phyloP scores from a whole-genome alignment of 2,329 filamentous ascomycete genomes.

The Xylariaceae sp. region DNA sequence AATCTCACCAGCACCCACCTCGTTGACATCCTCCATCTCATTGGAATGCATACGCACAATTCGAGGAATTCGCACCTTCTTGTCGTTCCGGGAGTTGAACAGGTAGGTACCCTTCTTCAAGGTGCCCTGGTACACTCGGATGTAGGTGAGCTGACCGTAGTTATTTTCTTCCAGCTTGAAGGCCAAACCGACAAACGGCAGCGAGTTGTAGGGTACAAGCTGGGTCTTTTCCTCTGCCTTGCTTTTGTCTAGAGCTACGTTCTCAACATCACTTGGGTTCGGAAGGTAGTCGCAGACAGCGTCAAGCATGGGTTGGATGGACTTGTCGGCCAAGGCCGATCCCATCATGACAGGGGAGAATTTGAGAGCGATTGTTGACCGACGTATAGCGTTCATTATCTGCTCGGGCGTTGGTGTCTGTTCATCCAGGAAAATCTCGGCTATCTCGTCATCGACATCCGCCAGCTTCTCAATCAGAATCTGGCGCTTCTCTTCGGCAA shows the following conservation, averaged over 20 bases:
- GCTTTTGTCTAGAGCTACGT: slow-evolving; percentile 84
- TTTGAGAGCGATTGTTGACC: slow-evolving; percentile 85
- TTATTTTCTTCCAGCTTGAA: slow-evolving; percentile 99
- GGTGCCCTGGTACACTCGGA: slow-evolving; percentile 95
- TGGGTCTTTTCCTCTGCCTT: slow-evolving; percentile 81
- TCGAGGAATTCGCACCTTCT: slow-evolving; percentile 94
- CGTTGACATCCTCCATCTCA: slow-evolving; percentile 95
- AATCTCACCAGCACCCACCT: slow-evolving; percentile 95
- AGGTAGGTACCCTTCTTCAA: slow-evolving; percentile 88
- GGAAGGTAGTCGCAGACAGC: slow-evolving; percentile 96
- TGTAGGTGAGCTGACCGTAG: slow-evolving; percentile 97
- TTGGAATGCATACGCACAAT: slow-evolving; percentile 99
- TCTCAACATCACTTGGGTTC: slow-evolving; percentile 87
- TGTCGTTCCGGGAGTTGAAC: slow-evolving; percentile 91
- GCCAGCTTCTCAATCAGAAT: slow-evolving; percentile 93
- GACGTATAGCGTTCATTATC: slow-evolving; percentile 90
- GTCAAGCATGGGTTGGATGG: slow-evolving; percentile 94
- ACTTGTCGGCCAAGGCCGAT: slow-evolving; percentile 92
- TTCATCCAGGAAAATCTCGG: slow-evolving; percentile 92
- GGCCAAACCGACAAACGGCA: slow-evolving; percentile 93
- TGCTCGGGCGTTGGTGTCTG: slow-evolving; percentile 77
- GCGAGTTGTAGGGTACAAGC: slow-evolving; percentile 88
- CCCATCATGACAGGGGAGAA: slow-evolving; percentile 98
- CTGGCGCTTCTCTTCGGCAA: slow-evolving; percentile 82
- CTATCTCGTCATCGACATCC: slow-evolving; percentile 97